These are phyloP conservation scores for Alternaria incomplexa DNA, from an alignment of 2,329 filamentous ascomycete genomes.

Conservation along the genomic window DNA sequence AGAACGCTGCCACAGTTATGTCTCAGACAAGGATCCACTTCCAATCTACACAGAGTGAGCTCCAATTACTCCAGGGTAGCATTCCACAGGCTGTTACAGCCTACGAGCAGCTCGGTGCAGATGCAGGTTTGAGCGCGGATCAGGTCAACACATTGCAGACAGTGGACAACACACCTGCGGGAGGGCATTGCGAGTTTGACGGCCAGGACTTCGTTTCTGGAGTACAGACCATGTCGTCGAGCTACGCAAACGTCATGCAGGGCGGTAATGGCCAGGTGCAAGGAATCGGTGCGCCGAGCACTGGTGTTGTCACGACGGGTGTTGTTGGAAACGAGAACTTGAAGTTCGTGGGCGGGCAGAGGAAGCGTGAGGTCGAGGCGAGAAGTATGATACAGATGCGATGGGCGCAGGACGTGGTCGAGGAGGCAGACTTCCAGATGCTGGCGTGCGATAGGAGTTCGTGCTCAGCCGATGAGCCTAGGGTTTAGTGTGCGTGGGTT, in stretches of 20 bases:
- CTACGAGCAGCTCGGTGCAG: conserved; percentile 57
- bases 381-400: conserved; percentile 37
- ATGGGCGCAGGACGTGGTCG: conserved; percentile 36
- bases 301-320: conserved; percentile 56
- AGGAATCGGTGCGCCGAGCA: conserved; percentile 52
- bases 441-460: conserved; percentile 34
- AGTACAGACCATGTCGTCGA: conserved; percentile 63
- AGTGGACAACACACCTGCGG: conserved; percentile 62
- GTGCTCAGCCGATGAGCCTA: conserved; percentile 19
- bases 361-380: conserved; percentile 27
- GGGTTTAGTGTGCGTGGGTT: not conserved
- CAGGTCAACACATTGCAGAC: conserved; percentile 62
- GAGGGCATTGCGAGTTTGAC: conserved; percentile 67
- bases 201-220: conserved; percentile 61
- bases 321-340: conserved; percentile 59
- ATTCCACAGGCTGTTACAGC: conserved; percentile 60
- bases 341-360: conserved; percentile 43
- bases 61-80: conserved; percentile 55
- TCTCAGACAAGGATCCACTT: conserved; percentile 61
- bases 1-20: conserved; percentile 52
- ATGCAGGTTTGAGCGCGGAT: conserved; percentile 52
- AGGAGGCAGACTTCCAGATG: conserved; percentile 25
- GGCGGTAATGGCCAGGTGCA: conserved; percentile 58
- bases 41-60: conserved; percentile 62
- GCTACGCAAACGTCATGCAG: conserved; percentile 61